Conservation (phyloP, 768 basidiomycete species). For the Lactifluus subvellereus region DNA sequence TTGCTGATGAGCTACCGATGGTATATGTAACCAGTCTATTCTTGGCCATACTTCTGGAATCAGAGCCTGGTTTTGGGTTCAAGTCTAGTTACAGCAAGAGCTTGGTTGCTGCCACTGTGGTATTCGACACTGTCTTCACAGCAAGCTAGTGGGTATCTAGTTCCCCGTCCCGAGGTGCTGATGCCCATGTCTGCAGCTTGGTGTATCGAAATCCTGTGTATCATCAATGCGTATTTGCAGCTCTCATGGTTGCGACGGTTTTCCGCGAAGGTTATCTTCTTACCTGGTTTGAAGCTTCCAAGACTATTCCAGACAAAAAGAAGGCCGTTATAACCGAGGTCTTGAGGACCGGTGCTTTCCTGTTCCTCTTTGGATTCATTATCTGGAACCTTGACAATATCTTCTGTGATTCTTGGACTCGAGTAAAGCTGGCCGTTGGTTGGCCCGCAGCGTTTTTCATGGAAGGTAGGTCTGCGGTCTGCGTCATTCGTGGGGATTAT, state of each 20-base stretch:
- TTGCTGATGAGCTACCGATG: conserved; percentile 82
- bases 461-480: conserved; percentile 41
- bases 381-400: conserved; percentile 81
- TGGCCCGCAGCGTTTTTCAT: conserved; percentile 64
- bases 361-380: conserved; percentile 60
- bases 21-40: conserved; percentile 62
- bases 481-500: background rate
- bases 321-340: conserved; percentile 39
- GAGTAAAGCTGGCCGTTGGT: conserved; percentile 49
- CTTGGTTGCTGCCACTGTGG: conserved; percentile 34
- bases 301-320: conserved; percentile 39
- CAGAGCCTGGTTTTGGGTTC: conserved; percentile 44
- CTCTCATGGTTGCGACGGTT: conserved; percentile 44
- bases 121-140: conserved; percentile 59
- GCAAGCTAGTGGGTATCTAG: conserved; percentile 59
- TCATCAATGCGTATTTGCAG: conserved; percentile 70
- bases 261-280: conserved; percentile 51
- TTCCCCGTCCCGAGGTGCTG: background rate
- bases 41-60: conserved; percentile 56
- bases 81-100: conserved; percentile 35
- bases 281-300: conserved; percentile 36
- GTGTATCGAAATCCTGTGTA: conserved; percentile 70
- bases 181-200: conserved; percentile 39
- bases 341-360: conserved; percentile 47
- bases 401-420: conserved; percentile 55